A percentile compares a stretch with the other conserved stretches of the same genome.
Evolutionary conservation across 208 protist genomes (phyloP).

Genomic region (Leishmania mexicana): DNA sequence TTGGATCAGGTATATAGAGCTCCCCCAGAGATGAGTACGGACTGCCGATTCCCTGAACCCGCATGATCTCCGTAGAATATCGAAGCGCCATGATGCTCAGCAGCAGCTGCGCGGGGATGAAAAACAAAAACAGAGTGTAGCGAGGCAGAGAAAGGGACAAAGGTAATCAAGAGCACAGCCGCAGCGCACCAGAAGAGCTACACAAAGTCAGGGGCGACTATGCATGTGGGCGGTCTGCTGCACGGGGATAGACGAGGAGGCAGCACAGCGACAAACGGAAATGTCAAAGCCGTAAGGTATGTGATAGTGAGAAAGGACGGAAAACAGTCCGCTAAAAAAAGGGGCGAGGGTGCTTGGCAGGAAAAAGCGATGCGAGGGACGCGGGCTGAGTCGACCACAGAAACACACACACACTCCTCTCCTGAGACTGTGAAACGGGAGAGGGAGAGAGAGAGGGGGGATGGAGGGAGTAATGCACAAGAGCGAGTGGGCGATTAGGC

Average conservation of each 20-base stretch:
- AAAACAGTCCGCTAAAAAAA: background rate
- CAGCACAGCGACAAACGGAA: background rate
- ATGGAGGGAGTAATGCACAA: background rate
- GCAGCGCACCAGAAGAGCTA: background rate
- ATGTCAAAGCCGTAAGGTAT: background rate
- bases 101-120: background rate
- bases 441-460: background rate
- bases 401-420: background rate
- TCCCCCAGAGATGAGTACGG: constrained; percentile 24
- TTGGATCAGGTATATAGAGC: constrained; percentile 20
- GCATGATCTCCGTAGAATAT: constrained; percentile 15
- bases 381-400: background rate
- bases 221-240: background rate
- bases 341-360: background rate
- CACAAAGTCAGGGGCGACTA: background rate
- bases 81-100: constrained; percentile 19
- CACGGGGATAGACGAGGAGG: background rate
- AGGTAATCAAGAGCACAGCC: background rate
- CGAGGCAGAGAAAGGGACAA: background rate
- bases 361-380: background rate
- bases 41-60: constrained; percentile 33
- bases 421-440: background rate
- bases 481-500: background rate
- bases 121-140: background rate
- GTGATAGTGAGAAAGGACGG: background rate